Conservation (phyloP, 805 yeast genomes). For the Ogataea ganodermae region DNA sequence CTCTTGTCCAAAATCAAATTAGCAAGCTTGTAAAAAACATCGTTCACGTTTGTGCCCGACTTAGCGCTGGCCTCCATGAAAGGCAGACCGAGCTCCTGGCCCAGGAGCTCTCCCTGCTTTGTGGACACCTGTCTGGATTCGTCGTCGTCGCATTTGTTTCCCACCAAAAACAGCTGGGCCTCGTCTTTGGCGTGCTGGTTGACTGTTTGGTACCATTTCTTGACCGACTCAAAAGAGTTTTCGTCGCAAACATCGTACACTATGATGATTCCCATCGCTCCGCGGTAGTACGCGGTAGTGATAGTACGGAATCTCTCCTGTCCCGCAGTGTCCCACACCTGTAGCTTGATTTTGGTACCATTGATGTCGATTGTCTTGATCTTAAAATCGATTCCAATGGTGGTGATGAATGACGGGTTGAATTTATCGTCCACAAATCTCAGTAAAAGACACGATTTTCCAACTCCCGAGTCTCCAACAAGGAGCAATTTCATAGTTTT, state of each 20-base stretch:
- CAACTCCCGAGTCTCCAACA: constrained; percentile 91
- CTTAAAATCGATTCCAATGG: constrained; percentile 97
- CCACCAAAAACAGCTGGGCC: constrained; percentile 91
- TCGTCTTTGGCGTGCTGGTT: constrained; percentile 96
- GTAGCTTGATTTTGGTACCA: constrained; percentile 90
- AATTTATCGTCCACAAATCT: constrained; percentile 96
- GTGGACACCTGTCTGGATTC: constrained; percentile 82
- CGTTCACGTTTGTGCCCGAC: constrained; percentile 88
- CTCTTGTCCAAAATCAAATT: constrained; percentile 81
- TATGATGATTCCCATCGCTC: constrained; percentile 84
- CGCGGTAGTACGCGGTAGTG: constrained; percentile 89
- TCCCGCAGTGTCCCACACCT: constrained; percentile 98
- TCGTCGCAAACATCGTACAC: constrained; percentile 87
- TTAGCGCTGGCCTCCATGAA: constrained; percentile 97
- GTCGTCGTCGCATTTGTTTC: constrained; percentile 92
- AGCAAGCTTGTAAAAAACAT: constrained; percentile 87
- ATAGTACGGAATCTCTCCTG: constrained; percentile 94
- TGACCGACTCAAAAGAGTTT: constrained; percentile 88
- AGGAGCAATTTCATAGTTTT: constrained; percentile 88
- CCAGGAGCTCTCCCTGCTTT: constrained; percentile 90
- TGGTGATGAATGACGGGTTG: constrained; percentile 94
- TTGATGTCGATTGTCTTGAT: constrained; percentile 93
- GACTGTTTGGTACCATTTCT: constrained; percentile 94
- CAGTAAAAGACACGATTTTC: constrained; percentile 84
- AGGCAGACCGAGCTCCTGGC: constrained; percentile 82